Base-by-base conservation (phyloP, 768 basidiomycete species). In the Amanita jacksonii region DNA sequence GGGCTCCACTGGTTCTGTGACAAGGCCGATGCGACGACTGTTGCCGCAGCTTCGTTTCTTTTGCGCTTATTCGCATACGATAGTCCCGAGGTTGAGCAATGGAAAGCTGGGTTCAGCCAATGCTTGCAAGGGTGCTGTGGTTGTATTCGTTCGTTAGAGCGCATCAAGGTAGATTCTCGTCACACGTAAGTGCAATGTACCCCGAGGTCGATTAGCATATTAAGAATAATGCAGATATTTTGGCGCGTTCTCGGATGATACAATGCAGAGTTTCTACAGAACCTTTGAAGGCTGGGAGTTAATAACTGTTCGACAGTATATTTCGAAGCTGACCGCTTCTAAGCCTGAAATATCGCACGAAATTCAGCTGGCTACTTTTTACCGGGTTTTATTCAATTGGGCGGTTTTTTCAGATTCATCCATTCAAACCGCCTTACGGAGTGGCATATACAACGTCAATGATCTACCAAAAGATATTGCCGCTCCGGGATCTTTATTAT, bases 1-100 rank as follows among this genome's bases (percentile, higher is more conserved):
- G 59, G 63, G 24, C 49, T 73, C 42, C 91, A 96, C 54, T 93
- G 89, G 88, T 93, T 85, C 58, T 96, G 92, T 59, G 58, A 64
- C 22, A 69, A 72, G 28, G 81, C 80, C 3, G 63, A 73, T 24
- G 57, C 68, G 7, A 63, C 75, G 25, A 79, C 74, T 0, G 59
- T 72, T 7, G 81, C 77, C 46, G 76, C 81, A 1, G 88, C 92
- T 0, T 79, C 78, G 0, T 96, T 92, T 62, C 71, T 88, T 38
- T 66, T 94, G 28, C 76, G 90, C 40, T 61, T 96, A 30, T 81
- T 85, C 57, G 90, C 90, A 8, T 96, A 89, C 53, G 64, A 72
- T 41, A 73, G 75, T 39, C 60, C 65, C 0, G 64, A 66, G 23
- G 81, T 86, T 3, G 67, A 71, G 1, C 58, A 63, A 30, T 93